Evolutionary conservation across 805 yeast species (phyloP).

Genomic region (Kuraishia ogatae): DNA sequence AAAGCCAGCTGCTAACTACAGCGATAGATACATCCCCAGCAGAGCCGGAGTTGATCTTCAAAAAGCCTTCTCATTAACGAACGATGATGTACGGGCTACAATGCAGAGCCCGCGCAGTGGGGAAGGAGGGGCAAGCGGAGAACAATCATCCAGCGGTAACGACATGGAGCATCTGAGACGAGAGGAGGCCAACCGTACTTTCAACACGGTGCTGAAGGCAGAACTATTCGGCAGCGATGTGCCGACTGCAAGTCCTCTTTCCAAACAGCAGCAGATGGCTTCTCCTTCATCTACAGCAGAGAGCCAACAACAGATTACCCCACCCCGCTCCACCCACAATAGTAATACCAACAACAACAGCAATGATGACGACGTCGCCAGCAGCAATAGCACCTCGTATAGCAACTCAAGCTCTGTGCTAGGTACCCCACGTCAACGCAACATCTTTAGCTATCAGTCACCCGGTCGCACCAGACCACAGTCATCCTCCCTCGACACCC

Average conservation of each 20-base stretch:
- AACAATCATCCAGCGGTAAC: slow-evolving; percentile 25
- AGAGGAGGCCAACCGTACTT: slow-evolving; percentile 81
- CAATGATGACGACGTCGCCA: background rate
- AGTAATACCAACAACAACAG: background rate
- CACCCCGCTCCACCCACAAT: slow-evolving; percentile 9
- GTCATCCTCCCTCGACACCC: slow-evolving; percentile 49
- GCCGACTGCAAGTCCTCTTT: slow-evolving; percentile 33
- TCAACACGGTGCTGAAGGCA: slow-evolving; percentile 76
- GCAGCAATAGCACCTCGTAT: slow-evolving; percentile 20
- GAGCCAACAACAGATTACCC: slow-evolving; percentile 14
- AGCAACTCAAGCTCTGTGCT: slow-evolving; percentile 17
- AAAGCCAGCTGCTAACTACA: slow-evolving; percentile 26
- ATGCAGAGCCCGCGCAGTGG: slow-evolving; percentile 9
- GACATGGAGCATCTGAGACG: slow-evolving; percentile 64
- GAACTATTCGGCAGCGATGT: slow-evolving; percentile 88
- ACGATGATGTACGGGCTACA: slow-evolving; percentile 1
- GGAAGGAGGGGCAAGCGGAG: slow-evolving; percentile 8
- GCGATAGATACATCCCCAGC: slow-evolving; percentile 84
- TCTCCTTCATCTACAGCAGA: background rate
- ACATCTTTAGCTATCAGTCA: slow-evolving; percentile 67
- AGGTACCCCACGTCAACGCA: slow-evolving; percentile 23
- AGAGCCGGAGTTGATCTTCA: slow-evolving; percentile 81
- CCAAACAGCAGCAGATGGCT: background rate
- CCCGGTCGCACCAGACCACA: slow-evolving; percentile 57
- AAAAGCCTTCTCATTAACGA: slow-evolving; percentile 61